Base-by-base conservation (phyloP, 257 asterid genomes). In the Penstemon eatonii region DNA sequence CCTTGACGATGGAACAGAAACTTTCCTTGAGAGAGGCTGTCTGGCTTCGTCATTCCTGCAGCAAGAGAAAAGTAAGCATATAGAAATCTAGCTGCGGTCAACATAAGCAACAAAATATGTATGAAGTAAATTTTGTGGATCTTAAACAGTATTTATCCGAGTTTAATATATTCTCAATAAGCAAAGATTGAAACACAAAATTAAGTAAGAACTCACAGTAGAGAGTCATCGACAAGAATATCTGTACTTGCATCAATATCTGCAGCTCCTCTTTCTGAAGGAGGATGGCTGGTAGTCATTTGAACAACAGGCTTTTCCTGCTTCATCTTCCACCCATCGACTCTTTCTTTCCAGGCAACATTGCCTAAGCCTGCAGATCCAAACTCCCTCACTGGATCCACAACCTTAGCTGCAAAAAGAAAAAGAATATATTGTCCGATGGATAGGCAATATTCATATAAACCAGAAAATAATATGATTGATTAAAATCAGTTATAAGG, bases 311-410 rank as follows among this genome's bases (percentile, higher is more conserved):
- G 90, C 81, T 91, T 94, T 73, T 94, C 96, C 79, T 91, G 97
- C 80, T 91, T 94, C 96, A 90, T 91, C 81, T 91, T 91, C 99
- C 99, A 94, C 81, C 97, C 99, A 75, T 89, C 97, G 39, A 92
- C 97, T 84, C 99, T 90, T 76, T 94, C 97, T 82, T 91, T 94
- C 97, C 99, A 94, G 72, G 99, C 97, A 80, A 94, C 97, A 83
- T 91, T 94, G 62, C 99, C 99, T 68, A 85, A 47, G 73, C 99
- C 99, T 60, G 91, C 84, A 60, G 97, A 91, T 46, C 96, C 99
- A 72, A 87, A 92, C 71, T 86, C 96, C 88, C 92, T 83, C 56
- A 82, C 89, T 41, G 98, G 96, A 78, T 92, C 98, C 65, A 92
- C 98, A 73, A 86, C 87, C 76, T 96, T 84, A 63, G 99, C 97